These are phyloP conservation scores for Iris pallida DNA, from an alignment of 116 monocot genomes.

Conservation along the genomic window DNA sequence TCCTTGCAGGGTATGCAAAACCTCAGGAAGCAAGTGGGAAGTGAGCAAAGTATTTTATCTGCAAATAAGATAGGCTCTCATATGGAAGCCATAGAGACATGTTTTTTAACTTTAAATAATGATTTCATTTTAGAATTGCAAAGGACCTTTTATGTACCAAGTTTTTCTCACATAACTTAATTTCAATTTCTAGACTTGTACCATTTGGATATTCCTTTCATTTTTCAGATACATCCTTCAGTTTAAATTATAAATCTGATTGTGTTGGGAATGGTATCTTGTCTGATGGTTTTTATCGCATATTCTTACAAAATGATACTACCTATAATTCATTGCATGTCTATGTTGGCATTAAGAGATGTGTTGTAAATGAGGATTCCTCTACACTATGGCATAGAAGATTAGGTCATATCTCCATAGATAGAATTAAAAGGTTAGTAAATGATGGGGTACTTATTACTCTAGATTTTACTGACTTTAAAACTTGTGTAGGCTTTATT, in stretches of 20 bases:
- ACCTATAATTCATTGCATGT: not conserved
- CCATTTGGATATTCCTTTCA: not conserved
- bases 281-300: not conserved
- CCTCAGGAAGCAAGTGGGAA: no score
- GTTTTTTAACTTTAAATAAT: not conserved
- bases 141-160: slow-evolving; percentile 1
- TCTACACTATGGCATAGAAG: not conserved
- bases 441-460: not conserved
- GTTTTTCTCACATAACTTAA: not conserved
- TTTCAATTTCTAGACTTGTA: slow-evolving; percentile 5
- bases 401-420: no score
- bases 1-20: no score
- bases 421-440: no score
- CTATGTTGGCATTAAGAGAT: not conserved
- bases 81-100: not conserved
- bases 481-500: not conserved
- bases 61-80: not conserved
- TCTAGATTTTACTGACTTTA: not conserved
- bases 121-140: not conserved
- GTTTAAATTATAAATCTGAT: not conserved
- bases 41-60: no score
- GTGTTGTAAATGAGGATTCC: slow-evolving; percentile 5
- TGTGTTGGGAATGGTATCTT: not conserved
- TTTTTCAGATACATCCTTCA: not conserved
- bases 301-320: not conserved